Percentiles rank a stretch among this genome's conserved stretches.
Evolutionary conservation across 1,139 yeast genomes (phyloP).

Genomic region (Hemisphaericaspora subhashii): DNA sequence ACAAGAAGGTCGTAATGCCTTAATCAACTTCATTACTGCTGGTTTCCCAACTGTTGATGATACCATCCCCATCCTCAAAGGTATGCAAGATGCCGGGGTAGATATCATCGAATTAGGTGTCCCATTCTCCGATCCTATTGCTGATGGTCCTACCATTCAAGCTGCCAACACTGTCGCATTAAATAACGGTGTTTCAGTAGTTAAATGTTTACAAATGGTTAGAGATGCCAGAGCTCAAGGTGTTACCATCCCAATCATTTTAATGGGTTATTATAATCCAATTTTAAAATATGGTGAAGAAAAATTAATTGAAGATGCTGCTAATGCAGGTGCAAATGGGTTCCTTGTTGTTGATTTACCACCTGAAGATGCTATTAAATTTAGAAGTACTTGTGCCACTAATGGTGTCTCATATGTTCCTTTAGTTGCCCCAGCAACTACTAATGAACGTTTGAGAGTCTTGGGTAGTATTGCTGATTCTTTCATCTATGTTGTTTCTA

Average conservation of each 20-base stretch:
- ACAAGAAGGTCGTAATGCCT: slow-evolving; percentile 77
- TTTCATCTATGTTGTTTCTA: slow-evolving; percentile 90
- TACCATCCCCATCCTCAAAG: slow-evolving; percentile 81
- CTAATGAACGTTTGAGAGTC: slow-evolving; percentile 78
- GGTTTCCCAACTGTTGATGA: slow-evolving; percentile 89
- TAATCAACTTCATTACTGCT: slow-evolving; percentile 90
- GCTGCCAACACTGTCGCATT: slow-evolving; percentile 78
- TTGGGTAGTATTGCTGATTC: slow-evolving; percentile 89
- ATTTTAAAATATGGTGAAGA: slow-evolving; percentile 87
- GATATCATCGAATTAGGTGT: slow-evolving; percentile 93
- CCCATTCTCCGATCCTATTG: slow-evolving; percentile 98
- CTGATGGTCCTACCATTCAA: slow-evolving; percentile 97
- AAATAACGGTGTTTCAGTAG: slow-evolving; percentile 75
- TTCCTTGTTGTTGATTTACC: slow-evolving; percentile 94
- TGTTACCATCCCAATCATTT: slow-evolving; percentile 80
- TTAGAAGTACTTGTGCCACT: slow-evolving; percentile 69
- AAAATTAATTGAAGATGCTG: slow-evolving; percentile 71
- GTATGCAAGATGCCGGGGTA: slow-evolving; percentile 92
- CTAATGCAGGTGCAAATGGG: slow-evolving; percentile 91
- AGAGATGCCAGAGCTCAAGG: slow-evolving; percentile 76
- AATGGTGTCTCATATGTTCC: slow-evolving; percentile 85
- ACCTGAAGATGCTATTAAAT: slow-evolving; percentile 92
- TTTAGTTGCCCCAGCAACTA: slow-evolving; percentile 93
- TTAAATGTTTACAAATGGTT: slow-evolving; percentile 68
- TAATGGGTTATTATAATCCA: slow-evolving; percentile 99